Conservation (phyloP, 2,329 filamentous ascomycete species). For the Talaromyces amestolkiae region DNA sequence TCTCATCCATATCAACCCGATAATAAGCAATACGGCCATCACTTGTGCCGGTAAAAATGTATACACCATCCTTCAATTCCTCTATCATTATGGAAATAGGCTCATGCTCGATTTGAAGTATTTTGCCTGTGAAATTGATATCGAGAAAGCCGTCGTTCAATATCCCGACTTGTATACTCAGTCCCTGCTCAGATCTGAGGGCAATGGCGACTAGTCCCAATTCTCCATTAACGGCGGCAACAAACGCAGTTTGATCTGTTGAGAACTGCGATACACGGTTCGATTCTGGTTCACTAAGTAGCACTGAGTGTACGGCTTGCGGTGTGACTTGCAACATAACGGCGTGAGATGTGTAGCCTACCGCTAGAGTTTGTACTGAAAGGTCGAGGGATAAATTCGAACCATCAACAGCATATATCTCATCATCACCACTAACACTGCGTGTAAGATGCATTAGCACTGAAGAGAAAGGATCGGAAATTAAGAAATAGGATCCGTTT, state of each 20-base stretch:
- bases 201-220: slow-evolving; percentile 31
- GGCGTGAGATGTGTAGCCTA: slow-evolving; percentile 36
- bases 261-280: slow-evolving; percentile 27
- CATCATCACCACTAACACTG: slow-evolving; percentile 29
- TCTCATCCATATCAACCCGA: slow-evolving; percentile 23
- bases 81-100: slow-evolving; percentile 38
- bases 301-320: slow-evolving; percentile 33
- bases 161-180: slow-evolving; percentile 30
- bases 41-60: slow-evolving; percentile 43
- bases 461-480: slow-evolving; percentile 43
- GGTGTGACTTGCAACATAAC: slow-evolving; percentile 45
- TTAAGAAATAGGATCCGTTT: slow-evolving; percentile 39
- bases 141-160: slow-evolving; percentile 21
- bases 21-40: slow-evolving; percentile 38
- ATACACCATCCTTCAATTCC: slow-evolving; percentile 25
- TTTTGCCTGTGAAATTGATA: slow-evolving; percentile 26
- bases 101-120: slow-evolving; percentile 31
- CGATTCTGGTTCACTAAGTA: slow-evolving; percentile 24
- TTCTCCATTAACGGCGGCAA: slow-evolving; percentile 31
- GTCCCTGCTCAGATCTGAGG: slow-evolving; percentile 26
- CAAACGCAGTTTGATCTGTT: slow-evolving; percentile 26
- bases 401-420: slow-evolving; percentile 40
- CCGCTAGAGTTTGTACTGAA: slow-evolving; percentile 45
- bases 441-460: slow-evolving; percentile 39
- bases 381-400: slow-evolving; percentile 41